Base-by-base conservation (phyloP, 371 early-diverging fungal genomes). In the Lichtheimia corymbifera region DNA sequence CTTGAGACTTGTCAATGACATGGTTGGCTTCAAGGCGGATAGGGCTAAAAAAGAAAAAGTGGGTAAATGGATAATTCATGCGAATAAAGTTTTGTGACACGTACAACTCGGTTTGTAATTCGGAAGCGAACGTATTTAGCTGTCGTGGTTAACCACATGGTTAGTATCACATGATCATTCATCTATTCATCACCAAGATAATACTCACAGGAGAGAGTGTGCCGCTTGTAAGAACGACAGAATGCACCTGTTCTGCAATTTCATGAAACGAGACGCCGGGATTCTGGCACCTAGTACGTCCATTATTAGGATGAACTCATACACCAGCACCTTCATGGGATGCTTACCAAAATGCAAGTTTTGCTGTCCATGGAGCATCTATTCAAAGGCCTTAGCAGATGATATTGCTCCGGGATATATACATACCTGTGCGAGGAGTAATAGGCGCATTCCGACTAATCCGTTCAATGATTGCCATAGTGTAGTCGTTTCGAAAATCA, bases 141-240 rank as follows among this genome's bases (percentile, higher is more conserved):
- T 74, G 7, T 15, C 11, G 17, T 2, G 4, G 6, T 22, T 4
- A 15, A 11, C 11, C 35, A 35, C 11, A 6, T 35, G 11, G 35
- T 35, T 35, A 35, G 35, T 35, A 11, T 9, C 35, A 35, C 35
- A 35, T 35, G 35, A 11, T 35, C 9, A n/a, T n/a, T n/a, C n/a
- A n/a, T n/a, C n/a, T n/a, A n/a, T n/a, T n/a, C 11, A 35, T 35
- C 1, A 2, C 2, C 35, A 35, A 35, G 9, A 35, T 2, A 35
- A 27, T n/a, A 60, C 76, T 63, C 65, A 77, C 83, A 0, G 95
- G 95, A 3, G 93, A 86, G 17, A 95, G 80, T 1, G 95, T 95
- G 13, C 95, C 95, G 67, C 92, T 92, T 1, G 93, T 87, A n/a
- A 95, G 71, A n/a, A 92, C 77, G 22, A 95, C 77, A 0, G 93